Evolutionary conservation across 208 protist species (phyloP), one percentile per base, ranked within the genome.

Genomic region (Crithidia thermophila): DNA sequence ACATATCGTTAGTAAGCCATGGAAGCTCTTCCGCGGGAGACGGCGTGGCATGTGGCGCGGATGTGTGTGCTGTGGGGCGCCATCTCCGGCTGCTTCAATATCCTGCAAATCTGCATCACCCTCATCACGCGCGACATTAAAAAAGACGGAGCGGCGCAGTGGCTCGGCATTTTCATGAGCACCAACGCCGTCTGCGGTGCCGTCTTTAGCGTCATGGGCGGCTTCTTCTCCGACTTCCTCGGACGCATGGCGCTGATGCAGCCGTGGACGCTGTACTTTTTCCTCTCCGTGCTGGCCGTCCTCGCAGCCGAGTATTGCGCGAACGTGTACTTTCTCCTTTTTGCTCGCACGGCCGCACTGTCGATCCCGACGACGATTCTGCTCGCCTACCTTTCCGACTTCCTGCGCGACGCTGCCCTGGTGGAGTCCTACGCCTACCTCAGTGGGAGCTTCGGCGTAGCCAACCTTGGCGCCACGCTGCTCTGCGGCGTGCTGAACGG

Each of bases 121-220:
- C 69, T 79, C 10, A 67, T 88, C 28, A 70, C 81, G 18, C 74
- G 75, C 20, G 82, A 88, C 56, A 77, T 82, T 51, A 70, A 67
- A 47, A 28, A 49, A 8, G 20, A 56, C 34, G 52, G 20, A 8
- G 67, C 78, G 0, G 70, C 82, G 1, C 60, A 55, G 43, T 85
- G 73, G 64, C 78, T 84, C 21, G 78, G 78, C 21, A 33, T 74
- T 28, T 82, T 85, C 50, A 79, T 77, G 31, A 69, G 69, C 37
- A 82, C 66, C 34, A 85, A 71, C 43, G 75, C 82, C 11, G 7
- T 82, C 9, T 55, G 55, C 34, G 82, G 75, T n/a, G 67, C 72
- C 34, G 8, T 84, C 8, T 76, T 77, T 33, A 84, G 73, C 39
- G 69, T 70, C 20, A 14, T 66, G 10, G 57, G 50, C 20, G 82